phyloP scores from a whole-genome alignment of 176 grass and related monocot species.

The Bothriochloa decipiens region DNA sequence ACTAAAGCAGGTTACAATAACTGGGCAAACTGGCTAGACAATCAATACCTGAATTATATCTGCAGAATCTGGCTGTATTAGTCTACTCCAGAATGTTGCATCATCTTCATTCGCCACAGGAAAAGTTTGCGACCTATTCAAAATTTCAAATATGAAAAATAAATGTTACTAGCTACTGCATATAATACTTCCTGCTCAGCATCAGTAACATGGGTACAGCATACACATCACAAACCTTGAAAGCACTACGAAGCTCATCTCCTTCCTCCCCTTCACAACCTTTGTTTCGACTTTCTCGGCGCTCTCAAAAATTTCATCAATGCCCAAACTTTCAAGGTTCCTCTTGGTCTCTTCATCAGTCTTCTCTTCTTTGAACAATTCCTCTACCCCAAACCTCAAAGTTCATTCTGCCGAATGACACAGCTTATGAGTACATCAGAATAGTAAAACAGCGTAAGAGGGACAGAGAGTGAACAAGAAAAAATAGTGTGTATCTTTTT shows the following conservation, averaged over 20 bases:
- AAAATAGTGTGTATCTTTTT: neutral
- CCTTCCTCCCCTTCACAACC: slow-evolving; percentile 78
- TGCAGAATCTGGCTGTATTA: slow-evolving; percentile 87
- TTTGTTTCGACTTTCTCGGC: slow-evolving; percentile 98
- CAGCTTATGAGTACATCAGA: slow-evolving; percentile 34
- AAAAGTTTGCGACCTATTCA: slow-evolving; percentile 89
- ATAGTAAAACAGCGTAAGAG: slow-evolving; percentile 13
- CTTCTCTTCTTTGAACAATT: slow-evolving; percentile 98
- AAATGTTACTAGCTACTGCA: too few relatives aligned
- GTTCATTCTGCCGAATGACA: slow-evolving; percentile 79
- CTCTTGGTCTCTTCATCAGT: slow-evolving; percentile 92
- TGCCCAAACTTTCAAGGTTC: slow-evolving; percentile 95
- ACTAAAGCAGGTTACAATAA: neutral
- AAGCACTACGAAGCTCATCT: slow-evolving; percentile 92
- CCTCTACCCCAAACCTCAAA: slow-evolving; percentile 96
- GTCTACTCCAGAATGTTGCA: slow-evolving; percentile 90
- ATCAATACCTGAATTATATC: slow-evolving; percentile 80
- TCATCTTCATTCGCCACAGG: slow-evolving; percentile 98
- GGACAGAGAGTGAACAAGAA: neutral
- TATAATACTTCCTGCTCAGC: slow-evolving; percentile 28
- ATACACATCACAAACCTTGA: slow-evolving; percentile 74
- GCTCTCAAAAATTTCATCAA: slow-evolving; percentile 99
- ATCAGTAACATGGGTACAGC: slow-evolving; percentile 28
- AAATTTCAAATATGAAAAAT: slow-evolving; percentile 29
- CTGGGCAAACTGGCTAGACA: slow-evolving; percentile 8